Evolutionary conservation across 164 flowering plant species (phyloP).

Genomic region (Kingdonia uniflora): DNA sequence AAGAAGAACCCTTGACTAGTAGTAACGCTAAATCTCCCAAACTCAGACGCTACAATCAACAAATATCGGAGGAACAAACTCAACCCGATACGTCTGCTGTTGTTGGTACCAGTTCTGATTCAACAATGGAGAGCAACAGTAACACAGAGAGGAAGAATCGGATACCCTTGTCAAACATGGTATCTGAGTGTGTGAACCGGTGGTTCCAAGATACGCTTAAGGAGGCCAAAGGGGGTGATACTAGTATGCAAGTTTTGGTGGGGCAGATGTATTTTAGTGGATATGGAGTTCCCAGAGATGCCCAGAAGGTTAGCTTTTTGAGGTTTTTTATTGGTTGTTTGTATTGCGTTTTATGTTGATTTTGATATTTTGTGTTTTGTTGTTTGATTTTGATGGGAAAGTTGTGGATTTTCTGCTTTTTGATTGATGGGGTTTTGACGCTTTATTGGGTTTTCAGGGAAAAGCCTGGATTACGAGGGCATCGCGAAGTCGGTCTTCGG

Average conservation of each 20-base stretch:
- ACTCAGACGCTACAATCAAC: no score
- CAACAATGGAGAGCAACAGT: slow-evolving; percentile 1
- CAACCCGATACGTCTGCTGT: no score
- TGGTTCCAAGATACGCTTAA: slow-evolving; percentile 85
- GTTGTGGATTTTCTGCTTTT: neutral
- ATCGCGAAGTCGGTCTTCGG: slow-evolving; percentile 57
- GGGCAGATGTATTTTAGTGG: slow-evolving; percentile 92
- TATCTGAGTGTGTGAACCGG: slow-evolving; percentile 58
- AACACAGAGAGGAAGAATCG: neutral
- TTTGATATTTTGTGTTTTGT: neutral
- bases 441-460: slow-evolving; percentile 31
- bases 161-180: slow-evolving; percentile 38
- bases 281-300: slow-evolving; percentile 67
- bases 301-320: slow-evolving; percentile 37
- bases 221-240: slow-evolving; percentile 86
- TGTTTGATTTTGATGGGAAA: neutral
- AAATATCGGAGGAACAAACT: no score
- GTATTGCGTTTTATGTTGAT: neutral
- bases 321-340: neutral
- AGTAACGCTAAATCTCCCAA: no score
- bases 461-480: slow-evolving; percentile 71
- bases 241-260: slow-evolving; percentile 72
- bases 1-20: no score
- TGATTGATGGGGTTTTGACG: neutral
- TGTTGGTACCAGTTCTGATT: no score